Evolutionary conservation across 148 eudicot species (phyloP).

Genomic region (Pharnaceum exiguum): DNA sequence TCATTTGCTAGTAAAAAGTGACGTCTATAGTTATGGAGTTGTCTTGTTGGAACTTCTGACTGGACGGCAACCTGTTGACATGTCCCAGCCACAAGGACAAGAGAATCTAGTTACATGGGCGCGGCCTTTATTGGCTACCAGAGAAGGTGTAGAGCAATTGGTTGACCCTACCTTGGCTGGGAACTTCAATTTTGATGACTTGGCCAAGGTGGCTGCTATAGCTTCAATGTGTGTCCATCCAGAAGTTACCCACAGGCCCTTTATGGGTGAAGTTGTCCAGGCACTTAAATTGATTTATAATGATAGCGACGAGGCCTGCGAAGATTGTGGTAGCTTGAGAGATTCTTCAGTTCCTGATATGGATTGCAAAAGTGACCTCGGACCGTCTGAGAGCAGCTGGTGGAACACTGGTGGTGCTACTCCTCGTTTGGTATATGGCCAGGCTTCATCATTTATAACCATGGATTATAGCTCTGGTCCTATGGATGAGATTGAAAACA

Average conservation of each 20-base stretch:
- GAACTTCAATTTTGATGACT: conserved; percentile 64
- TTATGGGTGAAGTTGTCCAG: conserved; percentile 99
- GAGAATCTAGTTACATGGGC: conserved; percentile 99
- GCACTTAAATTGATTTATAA: conserved; percentile 88
- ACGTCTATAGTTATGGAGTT: conserved; percentile 95
- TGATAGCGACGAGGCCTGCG: conserved; percentile 63
- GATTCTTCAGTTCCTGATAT: conserved; percentile 74
- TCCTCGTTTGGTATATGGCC: conserved; percentile 56
- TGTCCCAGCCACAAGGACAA: conserved; percentile 86
- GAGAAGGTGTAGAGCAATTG: conserved; percentile 79
- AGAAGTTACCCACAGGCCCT: conserved; percentile 94
- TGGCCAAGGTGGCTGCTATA: conserved; percentile 90
- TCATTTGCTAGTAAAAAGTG: conserved; percentile 93
- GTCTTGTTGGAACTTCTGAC: conserved; percentile 91
- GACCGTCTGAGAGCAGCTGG: conserved; percentile 89
- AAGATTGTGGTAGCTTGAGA: conserved; percentile 57
- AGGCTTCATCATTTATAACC: conserved; percentile 76
- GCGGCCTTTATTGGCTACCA: conserved; percentile 62
- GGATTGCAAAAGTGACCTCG: conserved; percentile 69
- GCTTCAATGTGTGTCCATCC: conserved; percentile 97
- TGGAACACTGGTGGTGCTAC: conserved; percentile 70
- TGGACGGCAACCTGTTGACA: conserved; percentile 87
- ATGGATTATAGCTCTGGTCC: conserved; percentile 95
- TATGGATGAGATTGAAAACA: conserved; percentile 60
- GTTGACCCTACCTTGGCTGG: conserved; percentile 68